Base-by-base conservation (phyloP, 371 early-diverging fungal species). In the Entomophthora muscae region DNA sequence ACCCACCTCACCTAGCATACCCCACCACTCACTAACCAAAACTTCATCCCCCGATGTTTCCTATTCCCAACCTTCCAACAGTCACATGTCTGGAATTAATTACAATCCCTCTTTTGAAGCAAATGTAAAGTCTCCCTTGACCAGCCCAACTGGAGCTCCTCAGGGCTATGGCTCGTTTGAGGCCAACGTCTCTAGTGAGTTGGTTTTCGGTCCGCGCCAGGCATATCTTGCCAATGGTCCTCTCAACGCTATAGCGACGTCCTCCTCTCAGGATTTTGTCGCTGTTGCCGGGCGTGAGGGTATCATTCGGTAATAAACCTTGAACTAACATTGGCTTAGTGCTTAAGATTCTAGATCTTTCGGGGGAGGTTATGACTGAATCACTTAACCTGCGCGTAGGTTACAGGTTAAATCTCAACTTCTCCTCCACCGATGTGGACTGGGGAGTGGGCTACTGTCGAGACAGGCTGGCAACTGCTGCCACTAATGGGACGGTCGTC, bases 241-340 rank as follows among this genome's bases (percentile, higher is more conserved):
- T 0, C 65, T 88, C 26, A 83, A 72, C 63, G 85, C 88, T 1
- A 64, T 89, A 0, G 72, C 82, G 0, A 71, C 80, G 1, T 82
- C 83, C 0, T 84, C 85, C 5, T 84, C 84, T 63, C 71, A 70
- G 32, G 81, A 80, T 22, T 70, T 72, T 54, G 83, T 80, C 3
- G 86, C 78, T 1, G 80, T 87, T 3, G 88, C 85, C 21, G 90
- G 88, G 27, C 73, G 86, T 60, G 86, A 88, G 70, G 83, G 88
- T 83, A n/a, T n/a, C n/a, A n/a, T n/a, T n/a, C n/a, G n/a, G n/a
- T n/a, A n/a, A n/a, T n/a, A n/a, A n/a, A n/a, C n/a, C n/a, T n/a
- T n/a, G n/a, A n/a, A n/a, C n/a, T 26, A 33, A 28, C 5, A 13
- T 52, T 27, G 27, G 53, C 52, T 42, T 66, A 84, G 88, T 86